phyloP scores from a whole-genome alignment of 805 yeast species.

The Kodamaea laetipori region DNA sequence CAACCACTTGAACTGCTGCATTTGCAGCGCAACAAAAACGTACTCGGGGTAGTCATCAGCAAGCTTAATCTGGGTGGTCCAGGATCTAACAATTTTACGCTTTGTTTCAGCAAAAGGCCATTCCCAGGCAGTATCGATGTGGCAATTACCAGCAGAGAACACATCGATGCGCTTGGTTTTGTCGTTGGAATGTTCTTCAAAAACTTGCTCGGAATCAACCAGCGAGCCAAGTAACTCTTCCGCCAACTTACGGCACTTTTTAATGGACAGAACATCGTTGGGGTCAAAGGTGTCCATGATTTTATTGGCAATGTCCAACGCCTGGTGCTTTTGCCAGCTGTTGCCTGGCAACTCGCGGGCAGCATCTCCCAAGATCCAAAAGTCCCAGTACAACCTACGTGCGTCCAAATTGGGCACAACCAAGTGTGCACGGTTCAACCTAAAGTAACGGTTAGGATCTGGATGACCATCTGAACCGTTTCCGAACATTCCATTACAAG shows the following conservation, averaged over 20 bases:
- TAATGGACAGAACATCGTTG: constrained; percentile 56
- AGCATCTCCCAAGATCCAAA: constrained; percentile 87
- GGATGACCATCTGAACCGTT: constrained; percentile 66
- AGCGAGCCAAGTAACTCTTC: constrained; percentile 62
- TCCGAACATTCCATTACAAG: constrained; percentile 95
- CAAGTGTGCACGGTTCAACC: constrained; percentile 69
- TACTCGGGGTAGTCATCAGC: constrained; percentile 91
- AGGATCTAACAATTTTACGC: constrained; percentile 88
- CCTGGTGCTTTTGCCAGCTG: constrained; percentile 81
- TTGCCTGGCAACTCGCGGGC: constrained; percentile 80
- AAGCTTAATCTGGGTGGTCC: constrained; percentile 89
- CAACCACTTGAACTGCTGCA: constrained; percentile 94
- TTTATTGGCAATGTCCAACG: constrained; percentile 74
- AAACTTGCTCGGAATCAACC: constrained; percentile 67
- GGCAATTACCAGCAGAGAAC: constrained; percentile 90
- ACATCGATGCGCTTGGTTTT: constrained; percentile 53
- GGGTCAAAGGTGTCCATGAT: constrained; percentile 86
- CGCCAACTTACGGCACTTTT: constrained; percentile 68
- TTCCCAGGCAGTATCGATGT: constrained; percentile 97
- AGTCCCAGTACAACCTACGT: constrained; percentile 74
- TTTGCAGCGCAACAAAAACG: constrained; percentile 92
- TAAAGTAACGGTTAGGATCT: constrained; percentile 70
- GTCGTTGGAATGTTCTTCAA: constrained; percentile 37
- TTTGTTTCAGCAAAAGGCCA: constrained; percentile 99
- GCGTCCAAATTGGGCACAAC: constrained; percentile 82